These are phyloP conservation scores for Dendrobium chrysotoxum DNA, from an alignment of 106 monocot species.

Conservation along the genomic window DNA sequence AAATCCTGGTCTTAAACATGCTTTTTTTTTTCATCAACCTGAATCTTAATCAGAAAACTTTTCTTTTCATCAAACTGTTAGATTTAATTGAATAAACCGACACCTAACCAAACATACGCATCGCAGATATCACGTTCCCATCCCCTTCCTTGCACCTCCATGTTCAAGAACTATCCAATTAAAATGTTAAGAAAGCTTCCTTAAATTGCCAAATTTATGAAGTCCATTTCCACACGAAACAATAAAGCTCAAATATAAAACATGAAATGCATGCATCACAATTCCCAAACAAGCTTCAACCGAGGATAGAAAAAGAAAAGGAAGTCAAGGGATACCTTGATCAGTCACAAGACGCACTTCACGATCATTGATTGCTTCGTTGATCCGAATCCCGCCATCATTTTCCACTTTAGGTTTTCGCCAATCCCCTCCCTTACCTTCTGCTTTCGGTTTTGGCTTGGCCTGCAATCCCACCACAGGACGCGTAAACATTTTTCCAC, in stretches of 20 bases:
- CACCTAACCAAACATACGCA: neutral
- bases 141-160: neutral
- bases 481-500: neutral
- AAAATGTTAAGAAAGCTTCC: neutral
- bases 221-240: neutral
- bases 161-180: neutral
- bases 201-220: neutral
- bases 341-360: constrained; percentile 8
- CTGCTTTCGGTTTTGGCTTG: neutral
- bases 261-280: neutral
- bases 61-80: too few species aligned
- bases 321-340: neutral
- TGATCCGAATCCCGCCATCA: neutral
- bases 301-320: neutral
- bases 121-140: neutral
- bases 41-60: too few species aligned
- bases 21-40: too few species aligned
- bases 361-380: constrained; percentile 4
- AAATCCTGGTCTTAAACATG: too few species aligned
- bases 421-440: constrained; percentile 3
- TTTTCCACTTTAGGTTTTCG: neutral
- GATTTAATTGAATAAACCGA: neutral
- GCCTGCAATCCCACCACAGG: neutral
- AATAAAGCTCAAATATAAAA: neutral
- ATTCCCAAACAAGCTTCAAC: neutral